These are phyloP conservation scores for Fusarium hainanense DNA, from an alignment of 2,329 filamentous ascomycete genomes.

Conservation along the genomic window DNA sequence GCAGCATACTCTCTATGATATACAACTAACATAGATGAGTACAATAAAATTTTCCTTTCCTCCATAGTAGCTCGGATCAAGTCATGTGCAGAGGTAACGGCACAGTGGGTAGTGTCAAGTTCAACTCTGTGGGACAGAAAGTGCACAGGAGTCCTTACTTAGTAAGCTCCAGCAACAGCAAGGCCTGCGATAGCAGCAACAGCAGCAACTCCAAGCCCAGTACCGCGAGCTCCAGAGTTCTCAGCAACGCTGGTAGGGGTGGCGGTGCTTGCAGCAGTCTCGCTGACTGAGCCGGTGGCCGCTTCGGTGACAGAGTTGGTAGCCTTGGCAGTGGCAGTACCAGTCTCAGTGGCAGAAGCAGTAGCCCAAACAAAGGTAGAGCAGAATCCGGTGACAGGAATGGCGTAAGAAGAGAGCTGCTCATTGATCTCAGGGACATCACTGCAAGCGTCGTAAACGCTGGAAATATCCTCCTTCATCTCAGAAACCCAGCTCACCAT, in stretches of 20 bases:
- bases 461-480: neutral
- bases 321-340: neutral
- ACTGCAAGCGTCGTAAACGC: neutral
- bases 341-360: neutral
- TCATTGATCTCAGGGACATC: neutral
- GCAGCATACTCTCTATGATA: no score
- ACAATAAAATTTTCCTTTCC: fast-evolving
- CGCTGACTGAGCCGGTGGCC: neutral
- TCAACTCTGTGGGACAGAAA: no score
- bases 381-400: neutral
- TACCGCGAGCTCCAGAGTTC: neutral
- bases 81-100: no score
- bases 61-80: no score
- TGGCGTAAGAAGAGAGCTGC: neutral
- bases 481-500: slow-evolving; percentile 1
- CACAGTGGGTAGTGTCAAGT: no score
- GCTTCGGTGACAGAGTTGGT: neutral
- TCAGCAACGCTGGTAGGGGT: neutral
- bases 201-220: neutral
- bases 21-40: neutral
- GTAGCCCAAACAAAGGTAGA: neutral
- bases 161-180: neutral
- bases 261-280: neutral
- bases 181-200: neutral
- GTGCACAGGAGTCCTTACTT: no score